These are phyloP conservation scores for Rubroboletus satanas DNA, from an alignment of 768 basidiomycete genomes.

Conservation along the genomic window DNA sequence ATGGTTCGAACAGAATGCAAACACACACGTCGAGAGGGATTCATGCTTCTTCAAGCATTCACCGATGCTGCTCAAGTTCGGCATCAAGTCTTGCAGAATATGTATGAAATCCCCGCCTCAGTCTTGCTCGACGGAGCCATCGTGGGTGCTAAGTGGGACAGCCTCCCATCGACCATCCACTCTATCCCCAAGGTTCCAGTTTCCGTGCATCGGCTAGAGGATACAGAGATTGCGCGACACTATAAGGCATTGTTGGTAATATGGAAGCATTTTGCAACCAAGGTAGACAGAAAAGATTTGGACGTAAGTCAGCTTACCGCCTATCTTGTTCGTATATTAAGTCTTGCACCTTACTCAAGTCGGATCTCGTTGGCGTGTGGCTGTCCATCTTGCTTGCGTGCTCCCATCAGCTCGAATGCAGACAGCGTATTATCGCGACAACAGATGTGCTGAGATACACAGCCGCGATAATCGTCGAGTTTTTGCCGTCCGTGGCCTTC, in stretches of 20 bases:
- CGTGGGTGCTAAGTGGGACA: slow-evolving; percentile 25
- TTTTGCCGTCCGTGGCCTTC: slow-evolving; percentile 27
- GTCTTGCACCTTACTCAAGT: slow-evolving; percentile 25
- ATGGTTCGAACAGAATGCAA: slow-evolving; percentile 33
- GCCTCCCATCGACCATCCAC: slow-evolving; percentile 27
- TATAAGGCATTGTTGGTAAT: slow-evolving; percentile 38
- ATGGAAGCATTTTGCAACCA: slow-evolving; percentile 35
- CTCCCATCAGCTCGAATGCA: slow-evolving; percentile 40
- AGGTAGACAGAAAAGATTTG: slow-evolving; percentile 10
- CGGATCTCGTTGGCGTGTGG: slow-evolving; percentile 45
- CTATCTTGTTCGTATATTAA: slow-evolving; percentile 2
- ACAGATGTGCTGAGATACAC: slow-evolving; percentile 34
- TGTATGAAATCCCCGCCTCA: slow-evolving; percentile 27
- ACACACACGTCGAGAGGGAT: slow-evolving; percentile 31
- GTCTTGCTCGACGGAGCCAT: slow-evolving; percentile 46
- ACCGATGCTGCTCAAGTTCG: slow-evolving; percentile 21
- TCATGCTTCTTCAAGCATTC: slow-evolving; percentile 36
- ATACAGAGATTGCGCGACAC: slow-evolving; percentile 36
- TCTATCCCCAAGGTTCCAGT: slow-evolving; percentile 24
- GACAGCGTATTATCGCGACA: slow-evolving; percentile 34
- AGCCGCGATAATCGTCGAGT: slow-evolving; percentile 34
- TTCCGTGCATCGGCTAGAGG: slow-evolving; percentile 33
- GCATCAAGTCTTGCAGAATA: neutral
- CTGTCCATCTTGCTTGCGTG: slow-evolving; percentile 52
- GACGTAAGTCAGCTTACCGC: slow-evolving; percentile 23